Conservation (phyloP, 129 eudicot species). For the Tagetes erecta region DNA sequence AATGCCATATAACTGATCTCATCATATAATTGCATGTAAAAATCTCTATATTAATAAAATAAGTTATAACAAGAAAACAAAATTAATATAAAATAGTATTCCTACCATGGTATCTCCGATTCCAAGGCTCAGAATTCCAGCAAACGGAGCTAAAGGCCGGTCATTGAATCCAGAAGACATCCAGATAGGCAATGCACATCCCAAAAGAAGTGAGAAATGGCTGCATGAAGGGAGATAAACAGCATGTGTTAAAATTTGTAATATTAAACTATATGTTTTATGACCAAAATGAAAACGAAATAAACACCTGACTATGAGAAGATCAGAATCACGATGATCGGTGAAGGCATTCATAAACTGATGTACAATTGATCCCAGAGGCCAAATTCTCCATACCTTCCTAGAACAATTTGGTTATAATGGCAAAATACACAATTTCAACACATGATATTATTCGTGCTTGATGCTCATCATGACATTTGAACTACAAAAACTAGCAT, state of each 20-base stretch:
- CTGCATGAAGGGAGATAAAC: constrained; percentile 36
- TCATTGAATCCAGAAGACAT: constrained; percentile 89
- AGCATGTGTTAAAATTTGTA: constrained; percentile 1
- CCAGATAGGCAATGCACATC: constrained; percentile 98
- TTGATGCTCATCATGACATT: neutral
- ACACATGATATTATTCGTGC: neutral
- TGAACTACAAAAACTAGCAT: neutral
- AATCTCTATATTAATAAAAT: neutral
- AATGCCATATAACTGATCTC: constrained; percentile 8
- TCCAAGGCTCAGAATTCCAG: constrained; percentile 98
- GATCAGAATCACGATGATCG: constrained; percentile 98
- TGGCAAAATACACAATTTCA: neutral
- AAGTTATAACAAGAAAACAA: neutral
- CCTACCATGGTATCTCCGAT: constrained; percentile 99
- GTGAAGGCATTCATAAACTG: constrained; percentile 96
- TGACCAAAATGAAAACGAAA: neutral
- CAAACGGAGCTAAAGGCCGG: constrained; percentile 94
- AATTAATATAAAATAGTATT: neutral
- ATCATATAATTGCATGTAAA: neutral
- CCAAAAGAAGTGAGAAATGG: constrained; percentile 92
- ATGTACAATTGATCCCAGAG: constrained; percentile 73
- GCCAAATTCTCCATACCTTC: constrained; percentile 99
- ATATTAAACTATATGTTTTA: neutral
- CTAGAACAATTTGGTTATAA: constrained; percentile 30
- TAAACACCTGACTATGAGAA: constrained; percentile 80